These are phyloP conservation scores for Ophiostoma australiae DNA, from an alignment of 2,329 filamentous ascomycete genomes.

Conservation along the genomic window DNA sequence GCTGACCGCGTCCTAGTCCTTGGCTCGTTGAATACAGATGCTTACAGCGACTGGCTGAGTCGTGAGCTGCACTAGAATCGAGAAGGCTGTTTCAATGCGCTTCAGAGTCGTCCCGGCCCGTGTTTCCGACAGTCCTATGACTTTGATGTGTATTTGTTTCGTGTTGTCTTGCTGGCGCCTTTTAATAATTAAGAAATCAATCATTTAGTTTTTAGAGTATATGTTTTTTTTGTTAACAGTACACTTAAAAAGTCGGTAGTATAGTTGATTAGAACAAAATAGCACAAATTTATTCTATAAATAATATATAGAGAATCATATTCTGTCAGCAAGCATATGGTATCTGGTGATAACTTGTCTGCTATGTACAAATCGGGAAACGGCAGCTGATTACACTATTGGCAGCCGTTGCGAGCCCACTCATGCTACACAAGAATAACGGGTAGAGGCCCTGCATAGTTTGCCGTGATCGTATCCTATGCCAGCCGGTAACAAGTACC, in stretches of 20 bases:
- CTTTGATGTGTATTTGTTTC: too few species aligned
- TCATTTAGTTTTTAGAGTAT: too few species aligned
- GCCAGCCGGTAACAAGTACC: background rate
- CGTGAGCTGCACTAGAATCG: background rate
- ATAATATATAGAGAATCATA: too few species aligned
- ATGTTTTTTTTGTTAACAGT: too few species aligned
- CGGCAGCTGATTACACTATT: background rate
- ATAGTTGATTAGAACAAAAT: too few species aligned
- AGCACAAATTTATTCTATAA: too few species aligned
- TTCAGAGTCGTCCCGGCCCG: background rate
- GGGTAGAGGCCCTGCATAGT: background rate
- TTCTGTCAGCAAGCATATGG: too few species aligned
- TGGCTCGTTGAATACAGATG: background rate
- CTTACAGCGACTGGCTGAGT: background rate
- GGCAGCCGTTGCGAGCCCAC: background rate
- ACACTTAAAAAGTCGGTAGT: too few species aligned
- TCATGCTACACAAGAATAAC: conserved; percentile 1
- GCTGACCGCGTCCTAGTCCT: too few species aligned
- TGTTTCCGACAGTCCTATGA: too few species aligned
- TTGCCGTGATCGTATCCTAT: background rate
- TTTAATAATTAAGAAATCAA: too few species aligned
- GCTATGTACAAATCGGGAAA: background rate
- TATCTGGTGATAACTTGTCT: background rate
- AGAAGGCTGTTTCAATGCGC: background rate
- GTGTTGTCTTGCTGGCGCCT: too few species aligned